These are phyloP conservation scores for Delphinella strobiligena DNA, from an alignment of 2,329 filamentous ascomycete species.

Conservation along the genomic window DNA sequence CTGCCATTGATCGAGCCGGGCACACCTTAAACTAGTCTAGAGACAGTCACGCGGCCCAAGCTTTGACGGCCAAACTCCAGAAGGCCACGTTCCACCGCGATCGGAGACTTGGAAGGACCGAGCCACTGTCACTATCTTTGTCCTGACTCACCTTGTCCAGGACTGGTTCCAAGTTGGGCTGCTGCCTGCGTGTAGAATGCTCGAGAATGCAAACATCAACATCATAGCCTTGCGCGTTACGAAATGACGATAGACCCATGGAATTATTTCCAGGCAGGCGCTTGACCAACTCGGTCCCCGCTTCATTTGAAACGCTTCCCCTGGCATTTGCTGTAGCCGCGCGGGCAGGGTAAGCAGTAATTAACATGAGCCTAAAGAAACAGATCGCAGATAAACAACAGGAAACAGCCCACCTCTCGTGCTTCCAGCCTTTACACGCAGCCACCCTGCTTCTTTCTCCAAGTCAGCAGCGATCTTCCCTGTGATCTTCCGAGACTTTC, in stretches of 20 bases:
- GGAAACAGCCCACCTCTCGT: not conserved
- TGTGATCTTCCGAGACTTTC: not conserved
- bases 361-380: not conserved
- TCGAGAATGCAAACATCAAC: not conserved
- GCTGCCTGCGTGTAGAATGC: not conserved
- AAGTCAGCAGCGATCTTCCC: not conserved
- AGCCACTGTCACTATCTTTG: not conserved
- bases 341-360: not conserved
- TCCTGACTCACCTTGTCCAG: not conserved
- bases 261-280: not conserved
- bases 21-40: not conserved
- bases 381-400: not conserved
- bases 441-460: not conserved
- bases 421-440: not conserved
- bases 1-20: not conserved
- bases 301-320: not conserved
- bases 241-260: not conserved
- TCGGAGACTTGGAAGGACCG: not conserved
- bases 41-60: not conserved
- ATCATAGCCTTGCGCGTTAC: not conserved
- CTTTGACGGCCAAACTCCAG: not conserved
- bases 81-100: not conserved
- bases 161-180: not conserved
- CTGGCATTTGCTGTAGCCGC: not conserved
- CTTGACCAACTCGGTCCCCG: not conserved